phyloP scores from a whole-genome alignment of 1,284 basidiomycete genomes.

The Ganoderma lingzhi region DNA sequence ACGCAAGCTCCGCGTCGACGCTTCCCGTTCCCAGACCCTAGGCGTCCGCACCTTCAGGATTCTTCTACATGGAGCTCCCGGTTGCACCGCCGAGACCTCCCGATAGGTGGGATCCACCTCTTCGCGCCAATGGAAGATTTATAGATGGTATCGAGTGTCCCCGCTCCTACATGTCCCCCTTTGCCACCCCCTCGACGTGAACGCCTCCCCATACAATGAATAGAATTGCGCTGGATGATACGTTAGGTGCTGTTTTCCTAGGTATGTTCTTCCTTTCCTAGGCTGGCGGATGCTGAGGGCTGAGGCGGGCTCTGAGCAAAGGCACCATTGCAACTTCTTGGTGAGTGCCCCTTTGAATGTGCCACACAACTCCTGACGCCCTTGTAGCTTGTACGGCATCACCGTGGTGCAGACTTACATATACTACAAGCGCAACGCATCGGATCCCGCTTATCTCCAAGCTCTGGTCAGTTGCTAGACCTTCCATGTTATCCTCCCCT shows the following conservation, averaged over 20 bases:
- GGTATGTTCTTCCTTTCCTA: slow-evolving; percentile 11
- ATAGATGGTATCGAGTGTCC: slow-evolving; percentile 18
- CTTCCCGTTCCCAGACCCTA: slow-evolving; percentile 23
- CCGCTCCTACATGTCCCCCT: slow-evolving; percentile 1
- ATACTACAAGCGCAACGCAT: slow-evolving; percentile 33
- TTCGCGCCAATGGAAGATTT: slow-evolving; percentile 11
- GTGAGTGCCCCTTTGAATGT: slow-evolving; percentile 4
- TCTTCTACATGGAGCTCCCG: slow-evolving; percentile 18
- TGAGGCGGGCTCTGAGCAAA: not conserved
- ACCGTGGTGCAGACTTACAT: slow-evolving; percentile 37
- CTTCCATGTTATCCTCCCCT: not conserved
- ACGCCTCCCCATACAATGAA: slow-evolving; percentile 14
- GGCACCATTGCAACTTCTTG: slow-evolving; percentile 30
- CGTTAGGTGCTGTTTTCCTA: slow-evolving; percentile 31
- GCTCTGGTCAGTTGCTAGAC: slow-evolving; percentile 25
- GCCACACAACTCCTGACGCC: not conserved
- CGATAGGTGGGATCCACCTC: slow-evolving; percentile 15
- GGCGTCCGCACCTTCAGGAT: slow-evolving; percentile 13
- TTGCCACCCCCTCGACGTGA: not conserved
- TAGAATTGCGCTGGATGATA: slow-evolving; percentile 25
- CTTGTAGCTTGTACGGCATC: slow-evolving; percentile 36
- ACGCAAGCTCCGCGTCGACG: slow-evolving; percentile 22
- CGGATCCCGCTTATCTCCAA: slow-evolving; percentile 33
- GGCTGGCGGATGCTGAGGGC: not conserved
- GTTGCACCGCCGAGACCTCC: slow-evolving; percentile 16